A percentile compares a stretch with the other conserved stretches of the same genome.
These are phyloP conservation scores for Geranium rotundifolium DNA, from an alignment of 345 rosid species.

Conservation along the genomic window DNA sequence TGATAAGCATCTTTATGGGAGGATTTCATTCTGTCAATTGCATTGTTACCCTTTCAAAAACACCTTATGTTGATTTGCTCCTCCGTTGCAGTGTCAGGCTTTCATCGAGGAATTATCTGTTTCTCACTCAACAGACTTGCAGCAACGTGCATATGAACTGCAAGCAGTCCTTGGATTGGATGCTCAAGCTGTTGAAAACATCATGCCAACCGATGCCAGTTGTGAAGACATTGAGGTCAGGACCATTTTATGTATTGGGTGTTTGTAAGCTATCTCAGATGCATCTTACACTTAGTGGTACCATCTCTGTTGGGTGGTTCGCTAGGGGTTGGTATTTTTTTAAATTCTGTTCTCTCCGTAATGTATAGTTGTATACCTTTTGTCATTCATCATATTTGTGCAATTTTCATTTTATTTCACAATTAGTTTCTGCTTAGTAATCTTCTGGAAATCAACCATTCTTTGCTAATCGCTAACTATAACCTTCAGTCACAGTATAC, in stretches of 20 bases:
- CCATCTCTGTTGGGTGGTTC: background rate
- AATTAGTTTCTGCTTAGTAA: background rate
- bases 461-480: too few relatives aligned
- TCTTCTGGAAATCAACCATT: too few relatives aligned
- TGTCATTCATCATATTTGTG: background rate
- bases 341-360: too few relatives aligned
- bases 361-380: too few relatives aligned
- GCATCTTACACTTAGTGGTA: background rate
- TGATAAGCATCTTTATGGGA: too few relatives aligned
- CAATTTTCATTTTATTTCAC: background rate
- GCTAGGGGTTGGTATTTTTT: too few relatives aligned
- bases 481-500: too few relatives aligned
- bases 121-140: slow-evolving; percentile 94
- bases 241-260: background rate
- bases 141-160: slow-evolving; percentile 97
- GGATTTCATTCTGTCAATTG: too few relatives aligned
- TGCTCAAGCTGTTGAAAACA: slow-evolving; percentile 47
- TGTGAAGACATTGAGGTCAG: slow-evolving; percentile 90
- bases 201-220: slow-evolving; percentile 85
- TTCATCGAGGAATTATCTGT: slow-evolving; percentile 77
- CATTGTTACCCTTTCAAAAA: too few relatives aligned
- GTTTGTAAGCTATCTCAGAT: background rate
- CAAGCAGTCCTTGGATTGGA: slow-evolving; percentile 64
- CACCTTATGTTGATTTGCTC: background rate
- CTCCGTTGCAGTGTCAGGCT: slow-evolving; percentile 49